Conservation (phyloP, 306 rosid species). For the Phaseolus lunatus region DNA sequence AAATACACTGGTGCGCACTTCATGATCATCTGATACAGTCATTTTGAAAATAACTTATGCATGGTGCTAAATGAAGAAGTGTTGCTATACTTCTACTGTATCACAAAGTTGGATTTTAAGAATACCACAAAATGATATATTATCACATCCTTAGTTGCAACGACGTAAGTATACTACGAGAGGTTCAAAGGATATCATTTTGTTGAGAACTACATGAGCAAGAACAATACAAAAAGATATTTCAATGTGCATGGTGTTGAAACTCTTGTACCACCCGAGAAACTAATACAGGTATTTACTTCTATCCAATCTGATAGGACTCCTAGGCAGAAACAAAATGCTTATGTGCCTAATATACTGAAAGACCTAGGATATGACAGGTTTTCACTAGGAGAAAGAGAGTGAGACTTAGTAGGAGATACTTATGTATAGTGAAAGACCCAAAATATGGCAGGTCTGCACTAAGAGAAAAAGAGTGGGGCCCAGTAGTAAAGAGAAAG, state of each 20-base stretch:
- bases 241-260: neutral
- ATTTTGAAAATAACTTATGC: no score
- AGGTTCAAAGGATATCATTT: neutral
- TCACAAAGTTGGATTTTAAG: neutral
- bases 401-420: no score
- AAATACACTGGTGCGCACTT: neutral
- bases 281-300: neutral
- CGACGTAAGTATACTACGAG: neutral
- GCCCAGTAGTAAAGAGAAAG: no score
- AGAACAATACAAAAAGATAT: neutral
- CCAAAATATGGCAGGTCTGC: no score
- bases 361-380: no score
- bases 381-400: no score
- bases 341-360: no score
- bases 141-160: neutral
- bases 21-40: slow-evolving; percentile 5
- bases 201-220: slow-evolving; percentile 10
- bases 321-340: no score
- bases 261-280: neutral
- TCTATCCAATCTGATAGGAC: no score
- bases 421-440: no score
- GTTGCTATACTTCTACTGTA: neutral
- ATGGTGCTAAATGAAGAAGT: slow-evolving; percentile 25
- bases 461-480: no score
- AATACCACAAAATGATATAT: neutral